Base-by-base conservation (phyloP, 805 yeast species). In the Clavispora vitiphila region DNA sequence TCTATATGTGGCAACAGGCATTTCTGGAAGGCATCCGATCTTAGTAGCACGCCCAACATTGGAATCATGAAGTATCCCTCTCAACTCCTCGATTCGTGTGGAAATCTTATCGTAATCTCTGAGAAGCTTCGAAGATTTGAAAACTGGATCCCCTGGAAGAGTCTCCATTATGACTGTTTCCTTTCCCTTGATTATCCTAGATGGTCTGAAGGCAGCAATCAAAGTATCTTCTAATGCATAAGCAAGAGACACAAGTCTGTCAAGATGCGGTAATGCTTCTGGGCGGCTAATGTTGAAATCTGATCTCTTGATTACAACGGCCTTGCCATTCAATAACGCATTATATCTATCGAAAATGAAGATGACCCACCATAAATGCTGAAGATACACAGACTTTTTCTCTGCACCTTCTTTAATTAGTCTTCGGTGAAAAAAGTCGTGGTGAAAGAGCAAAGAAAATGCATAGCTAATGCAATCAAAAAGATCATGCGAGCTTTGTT, bases 401-500 rank as follows among this genome's bases (percentile, higher is more conserved):
- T 19, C 14, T 8, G 49, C 48, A 2, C 53, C 56, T 9, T 39
- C 39, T 20, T 44, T 35, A 7, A 32, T 37, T 2, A 48, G 35
- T 27, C 34, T 34, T 3, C 39, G 39, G 35, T 53, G 57, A 37
- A 48, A 48, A 23, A 43, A 47, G 20, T 46, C 41, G 18, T 51
- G 44, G 35, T 55, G 61, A 4, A 56, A 50, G 11, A 51, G 48
- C 3, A 53, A 42, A 9, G 56, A 50, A 29, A 48, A 42, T 21
- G 54, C 54, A 25, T 48, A 51, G 20, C 51, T 49, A 38, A 51
- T 46, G 14, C 49, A 44, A 34, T 53, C 53, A 3, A 50, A 42
- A 32, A 56, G 41, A 35, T 57, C 60, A 21, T 52, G 51, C 19
- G 53, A 47, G 38, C 55, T 49, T 40, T 50, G 55, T 35, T 56